phyloP scores from a whole-genome alignment of 2,329 filamentous ascomycete species.

The Xylariaceae sp. region DNA sequence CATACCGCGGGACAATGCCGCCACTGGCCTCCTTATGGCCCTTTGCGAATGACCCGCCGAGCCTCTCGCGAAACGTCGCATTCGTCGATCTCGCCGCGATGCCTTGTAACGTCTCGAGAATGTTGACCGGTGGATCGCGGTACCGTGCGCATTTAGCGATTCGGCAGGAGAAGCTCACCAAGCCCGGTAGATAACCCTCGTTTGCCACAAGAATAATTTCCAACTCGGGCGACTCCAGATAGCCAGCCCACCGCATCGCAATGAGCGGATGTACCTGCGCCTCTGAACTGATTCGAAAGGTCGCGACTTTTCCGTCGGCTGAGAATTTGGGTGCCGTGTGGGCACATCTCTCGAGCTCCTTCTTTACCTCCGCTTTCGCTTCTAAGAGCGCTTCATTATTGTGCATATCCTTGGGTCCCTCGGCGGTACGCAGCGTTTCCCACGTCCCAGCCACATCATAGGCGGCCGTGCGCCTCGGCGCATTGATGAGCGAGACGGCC shows the following conservation, averaged over 20 bases:
- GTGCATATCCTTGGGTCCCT: conserved; percentile 47
- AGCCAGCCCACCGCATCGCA: conserved; percentile 60
- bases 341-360: conserved; percentile 56
- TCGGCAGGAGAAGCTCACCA: conserved; percentile 64
- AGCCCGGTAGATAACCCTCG: conserved; percentile 56
- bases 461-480: conserved; percentile 55
- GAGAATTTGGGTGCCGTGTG: conserved; percentile 61
- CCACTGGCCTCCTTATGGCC: conserved; percentile 65
- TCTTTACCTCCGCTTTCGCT: conserved; percentile 54
- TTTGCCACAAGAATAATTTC: conserved; percentile 64
- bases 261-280: conserved; percentile 64
- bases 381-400: conserved; percentile 43
- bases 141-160: conserved; percentile 51
- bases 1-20: conserved; percentile 53
- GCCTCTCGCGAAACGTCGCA: conserved; percentile 38
- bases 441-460: conserved; percentile 59
- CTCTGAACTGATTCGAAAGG: conserved; percentile 54
- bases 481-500: conserved; percentile 59
- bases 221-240: conserved; percentile 52
- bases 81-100: conserved; percentile 43
- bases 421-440: conserved; percentile 49
- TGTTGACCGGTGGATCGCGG: conserved; percentile 53
- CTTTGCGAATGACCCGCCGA: conserved; percentile 60
- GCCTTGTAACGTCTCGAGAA: conserved; percentile 52
- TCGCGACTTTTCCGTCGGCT: conserved; percentile 55